Conservation (phyloP, 2,329 filamentous ascomycete species). For the Aspergillus sp. region DNA sequence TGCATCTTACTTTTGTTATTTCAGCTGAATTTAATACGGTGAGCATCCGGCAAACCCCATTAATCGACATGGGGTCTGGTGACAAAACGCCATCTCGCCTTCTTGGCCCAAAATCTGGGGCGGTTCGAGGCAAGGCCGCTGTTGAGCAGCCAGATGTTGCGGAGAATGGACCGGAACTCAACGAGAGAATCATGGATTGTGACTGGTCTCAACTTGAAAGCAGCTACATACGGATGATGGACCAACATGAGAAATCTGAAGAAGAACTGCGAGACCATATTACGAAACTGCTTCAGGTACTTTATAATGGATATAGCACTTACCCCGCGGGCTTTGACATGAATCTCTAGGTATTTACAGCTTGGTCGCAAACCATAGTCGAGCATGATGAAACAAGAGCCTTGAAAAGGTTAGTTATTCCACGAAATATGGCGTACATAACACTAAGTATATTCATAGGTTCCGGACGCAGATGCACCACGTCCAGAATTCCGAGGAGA, state of each 20-base stretch:
- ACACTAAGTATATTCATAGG: constrained; percentile 42
- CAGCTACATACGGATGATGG: constrained; percentile 67
- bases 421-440: not conserved
- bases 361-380: constrained; percentile 74
- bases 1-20: not conserved
- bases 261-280: constrained; percentile 66
- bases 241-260: constrained; percentile 64
- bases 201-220: constrained; percentile 77
- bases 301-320: not conserved
- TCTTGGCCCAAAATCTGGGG: not conserved
- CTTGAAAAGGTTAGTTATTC: constrained; percentile 64
- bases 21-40: not conserved
- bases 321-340: constrained; percentile 2
- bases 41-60: not conserved
- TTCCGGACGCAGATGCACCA: constrained; percentile 76
- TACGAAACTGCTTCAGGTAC: constrained; percentile 64
- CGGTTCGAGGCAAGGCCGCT: not conserved
- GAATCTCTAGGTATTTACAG: constrained; percentile 67
- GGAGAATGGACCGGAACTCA: constrained; percentile 34
- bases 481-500: constrained; percentile 71
- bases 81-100: constrained; percentile 4
- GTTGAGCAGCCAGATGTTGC: not conserved
- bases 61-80: not conserved
- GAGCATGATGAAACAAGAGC: constrained; percentile 74
- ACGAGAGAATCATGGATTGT: constrained; percentile 57